Conservation (phyloP, 208 protist species). For the Crithidia acanthocephali region DNA sequence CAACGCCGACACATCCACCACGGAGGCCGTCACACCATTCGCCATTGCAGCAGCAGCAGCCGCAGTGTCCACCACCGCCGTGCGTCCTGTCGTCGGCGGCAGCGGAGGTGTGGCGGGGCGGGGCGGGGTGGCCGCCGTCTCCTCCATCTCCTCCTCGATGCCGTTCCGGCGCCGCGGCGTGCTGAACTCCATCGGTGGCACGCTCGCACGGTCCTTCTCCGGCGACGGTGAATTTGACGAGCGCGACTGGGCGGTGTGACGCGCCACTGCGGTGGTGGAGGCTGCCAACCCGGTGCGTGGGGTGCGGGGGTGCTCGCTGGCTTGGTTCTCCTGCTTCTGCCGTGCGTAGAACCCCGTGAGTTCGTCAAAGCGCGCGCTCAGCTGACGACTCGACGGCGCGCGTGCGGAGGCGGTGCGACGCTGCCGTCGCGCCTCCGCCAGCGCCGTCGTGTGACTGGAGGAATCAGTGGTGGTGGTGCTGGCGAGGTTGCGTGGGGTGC, state of each 20-base stretch:
- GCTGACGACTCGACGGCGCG: constrained; percentile 60
- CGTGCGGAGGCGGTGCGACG: constrained; percentile 51
- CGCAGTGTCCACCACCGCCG: not conserved
- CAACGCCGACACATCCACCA: constrained; percentile 68
- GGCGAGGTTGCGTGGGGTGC: constrained; percentile 19
- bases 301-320: constrained; percentile 26
- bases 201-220: not conserved
- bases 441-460: not conserved
- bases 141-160: not conserved
- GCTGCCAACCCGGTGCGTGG: not conserved
- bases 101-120: not conserved
- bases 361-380: constrained; percentile 62
- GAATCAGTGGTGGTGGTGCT: not conserved
- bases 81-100: not conserved
- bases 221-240: not conserved
- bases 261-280: not conserved
- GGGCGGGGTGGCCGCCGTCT: not conserved
- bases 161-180: not conserved
- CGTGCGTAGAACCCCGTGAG: constrained; percentile 70
- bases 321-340: constrained; percentile 31
- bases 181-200: not conserved
- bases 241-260: not conserved
- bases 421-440: constrained; percentile 23
- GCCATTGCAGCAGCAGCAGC: not conserved
- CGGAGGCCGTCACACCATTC: constrained; percentile 18